phyloP scores from a whole-genome alignment of 345 rosid genomes.

The Acer negundo region DNA sequence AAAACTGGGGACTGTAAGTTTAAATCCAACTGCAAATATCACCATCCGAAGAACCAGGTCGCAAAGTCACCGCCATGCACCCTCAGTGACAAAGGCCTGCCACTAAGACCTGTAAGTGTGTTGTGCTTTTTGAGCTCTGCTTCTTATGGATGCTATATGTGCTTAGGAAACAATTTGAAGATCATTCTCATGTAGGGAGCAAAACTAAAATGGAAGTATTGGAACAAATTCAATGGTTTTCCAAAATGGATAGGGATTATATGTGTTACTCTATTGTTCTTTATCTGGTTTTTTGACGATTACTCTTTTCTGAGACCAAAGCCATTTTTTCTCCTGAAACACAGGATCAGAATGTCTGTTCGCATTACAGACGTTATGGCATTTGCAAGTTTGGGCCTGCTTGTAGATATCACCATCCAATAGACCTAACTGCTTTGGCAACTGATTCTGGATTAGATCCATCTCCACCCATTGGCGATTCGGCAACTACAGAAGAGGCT shows the following conservation, averaged over 20 bases:
- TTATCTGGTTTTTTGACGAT: background rate
- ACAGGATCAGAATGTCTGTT: conserved; percentile 77
- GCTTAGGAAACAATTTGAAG: background rate
- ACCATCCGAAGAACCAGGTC: conserved; percentile 73
- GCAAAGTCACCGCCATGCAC: conserved; percentile 49
- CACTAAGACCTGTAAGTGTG: conserved; percentile 89
- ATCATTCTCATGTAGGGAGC: background rate
- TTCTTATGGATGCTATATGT: conserved; percentile 12
- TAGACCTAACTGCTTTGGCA: conserved; percentile 39
- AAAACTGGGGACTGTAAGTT: conserved; percentile 94
- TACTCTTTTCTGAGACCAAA: background rate
- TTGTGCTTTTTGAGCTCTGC: conserved; percentile 1
- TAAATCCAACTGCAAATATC: conserved; percentile 79
- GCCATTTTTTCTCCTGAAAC: conserved; percentile 7
- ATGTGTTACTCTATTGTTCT: background rate
- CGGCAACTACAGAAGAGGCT: conserved; percentile 30
- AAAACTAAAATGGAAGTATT: background rate
- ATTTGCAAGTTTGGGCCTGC: conserved; percentile 96
- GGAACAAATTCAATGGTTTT: background rate
- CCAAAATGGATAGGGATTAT: background rate
- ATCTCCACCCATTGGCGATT: conserved; percentile 19
- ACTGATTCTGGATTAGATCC: conserved; percentile 32
- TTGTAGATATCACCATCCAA: conserved; percentile 75
- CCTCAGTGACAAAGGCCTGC: conserved; percentile 89
- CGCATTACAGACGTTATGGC: conserved; percentile 88